These are phyloP conservation scores for Porogramme epimiltina DNA, from an alignment of 1,284 basidiomycete species.

Conservation along the genomic window DNA sequence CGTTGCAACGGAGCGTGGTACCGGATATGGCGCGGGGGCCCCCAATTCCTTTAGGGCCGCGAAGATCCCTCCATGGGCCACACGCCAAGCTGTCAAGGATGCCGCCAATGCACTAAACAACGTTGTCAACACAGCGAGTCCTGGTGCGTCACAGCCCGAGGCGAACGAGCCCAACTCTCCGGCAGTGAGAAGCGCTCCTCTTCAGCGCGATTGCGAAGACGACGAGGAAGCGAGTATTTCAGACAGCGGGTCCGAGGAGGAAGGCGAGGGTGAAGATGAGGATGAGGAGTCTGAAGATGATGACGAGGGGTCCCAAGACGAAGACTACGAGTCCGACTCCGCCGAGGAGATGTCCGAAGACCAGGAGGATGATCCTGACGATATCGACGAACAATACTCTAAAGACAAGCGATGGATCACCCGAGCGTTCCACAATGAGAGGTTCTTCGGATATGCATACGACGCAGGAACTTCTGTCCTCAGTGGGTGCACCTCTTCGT, in stretches of 20 bases:
- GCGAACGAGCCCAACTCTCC: too few relatives aligned
- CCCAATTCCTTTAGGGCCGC: conserved; percentile 29
- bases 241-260: too few relatives aligned
- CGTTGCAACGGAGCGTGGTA: conserved; percentile 34
- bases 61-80: background rate
- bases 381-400: conserved; percentile 25
- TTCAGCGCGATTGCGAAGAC: too few relatives aligned
- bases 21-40: conserved; percentile 29
- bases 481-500: too few relatives aligned
- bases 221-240: too few relatives aligned
- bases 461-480: conserved; percentile 37
- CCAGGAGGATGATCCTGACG: conserved; percentile 18
- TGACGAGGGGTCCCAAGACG: conserved; percentile 8
- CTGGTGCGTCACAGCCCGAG: too few relatives aligned
- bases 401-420: conserved; percentile 33
- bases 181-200: too few relatives aligned
- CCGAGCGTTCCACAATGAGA: conserved; percentile 35
- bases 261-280: too few relatives aligned
- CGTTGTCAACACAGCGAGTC: too few relatives aligned
- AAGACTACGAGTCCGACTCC: too few relatives aligned
- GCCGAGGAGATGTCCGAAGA: conserved; percentile 8
- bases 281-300: background rate
- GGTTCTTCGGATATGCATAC: conserved; percentile 37
- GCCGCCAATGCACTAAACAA: too few relatives aligned
- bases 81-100: conserved; percentile 3